Evolutionary conservation across 176 grass and related monocot species (phyloP).

Genomic region (Canna indica): DNA sequence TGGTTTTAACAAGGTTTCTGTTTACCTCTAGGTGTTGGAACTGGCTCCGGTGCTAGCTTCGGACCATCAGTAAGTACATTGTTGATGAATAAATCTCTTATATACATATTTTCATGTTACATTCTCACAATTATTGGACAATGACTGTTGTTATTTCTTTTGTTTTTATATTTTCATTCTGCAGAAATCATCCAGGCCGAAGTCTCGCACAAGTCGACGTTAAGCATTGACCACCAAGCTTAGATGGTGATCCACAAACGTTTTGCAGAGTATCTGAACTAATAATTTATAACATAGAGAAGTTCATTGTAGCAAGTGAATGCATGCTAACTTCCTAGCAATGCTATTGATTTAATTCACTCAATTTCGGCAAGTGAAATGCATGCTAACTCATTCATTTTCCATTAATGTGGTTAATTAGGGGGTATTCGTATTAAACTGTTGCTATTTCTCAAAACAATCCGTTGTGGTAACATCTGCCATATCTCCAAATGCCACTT

Average conservation of each 20-base stretch:
- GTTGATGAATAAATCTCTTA: background rate
- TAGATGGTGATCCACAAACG: background rate
- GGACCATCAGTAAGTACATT: slow-evolving; percentile 69
- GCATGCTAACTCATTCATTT: too few relatives aligned
- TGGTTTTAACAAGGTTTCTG: background rate
- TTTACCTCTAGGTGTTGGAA: slow-evolving; percentile 44
- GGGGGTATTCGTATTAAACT: too few relatives aligned
- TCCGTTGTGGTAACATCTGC: too few relatives aligned
- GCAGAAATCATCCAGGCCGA: slow-evolving; percentile 32
- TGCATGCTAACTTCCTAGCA: too few relatives aligned
- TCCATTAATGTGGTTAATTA: too few relatives aligned
- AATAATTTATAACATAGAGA: background rate
- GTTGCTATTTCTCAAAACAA: too few relatives aligned
- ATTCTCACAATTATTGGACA: background rate
- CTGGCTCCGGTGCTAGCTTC: slow-evolving; percentile 76
- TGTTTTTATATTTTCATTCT: slow-evolving; percentile 6
- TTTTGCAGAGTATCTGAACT: background rate
- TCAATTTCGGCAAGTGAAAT: too few relatives aligned
- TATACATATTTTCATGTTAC: background rate
- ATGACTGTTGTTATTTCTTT: slow-evolving; percentile 5
- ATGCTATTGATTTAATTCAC: too few relatives aligned
- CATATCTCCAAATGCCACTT: too few relatives aligned
- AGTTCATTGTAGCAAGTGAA: background rate
- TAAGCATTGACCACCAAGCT: background rate
- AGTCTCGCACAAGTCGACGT: slow-evolving; percentile 18